Percentiles rank a stretch among this genome's conserved stretches.
These are phyloP conservation scores for Colletotrichum sp. DNA, from an alignment of 2,329 filamentous ascomycete genomes.

Conservation along the genomic window DNA sequence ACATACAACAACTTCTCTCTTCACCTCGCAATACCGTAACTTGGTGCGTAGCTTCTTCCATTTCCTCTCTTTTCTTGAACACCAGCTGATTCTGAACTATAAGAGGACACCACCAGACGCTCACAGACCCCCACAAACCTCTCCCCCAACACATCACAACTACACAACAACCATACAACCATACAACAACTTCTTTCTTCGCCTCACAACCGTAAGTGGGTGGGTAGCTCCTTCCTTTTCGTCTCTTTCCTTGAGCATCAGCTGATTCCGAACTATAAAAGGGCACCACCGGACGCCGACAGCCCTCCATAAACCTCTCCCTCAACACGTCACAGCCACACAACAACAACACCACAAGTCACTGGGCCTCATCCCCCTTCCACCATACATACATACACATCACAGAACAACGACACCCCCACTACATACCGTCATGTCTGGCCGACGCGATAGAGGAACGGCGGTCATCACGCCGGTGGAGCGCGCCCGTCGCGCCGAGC, in stretches of 20 bases:
- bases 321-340: background rate
- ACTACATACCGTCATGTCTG: background rate
- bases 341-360: background rate
- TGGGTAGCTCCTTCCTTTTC: background rate
- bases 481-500: background rate
- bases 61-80: background rate
- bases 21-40: background rate
- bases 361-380: background rate
- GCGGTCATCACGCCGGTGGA: conserved; percentile 2
- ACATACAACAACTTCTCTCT: background rate
- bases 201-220: background rate
- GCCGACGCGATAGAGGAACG: conserved; percentile 1
- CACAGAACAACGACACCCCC: background rate
- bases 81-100: background rate
- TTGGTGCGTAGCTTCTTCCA: background rate
- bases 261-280: background rate
- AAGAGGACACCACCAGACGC: background rate
- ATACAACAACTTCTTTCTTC: background rate
- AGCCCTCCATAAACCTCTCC: background rate
- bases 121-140: background rate
- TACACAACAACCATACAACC: background rate
- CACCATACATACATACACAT: background rate
- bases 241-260: background rate
- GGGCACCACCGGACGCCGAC: background rate
- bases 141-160: background rate